Evolutionary conservation across 331 rosid species (phyloP), one percentile per base, ranked within the genome.

Genomic region (Phaseolus coccineus): DNA sequence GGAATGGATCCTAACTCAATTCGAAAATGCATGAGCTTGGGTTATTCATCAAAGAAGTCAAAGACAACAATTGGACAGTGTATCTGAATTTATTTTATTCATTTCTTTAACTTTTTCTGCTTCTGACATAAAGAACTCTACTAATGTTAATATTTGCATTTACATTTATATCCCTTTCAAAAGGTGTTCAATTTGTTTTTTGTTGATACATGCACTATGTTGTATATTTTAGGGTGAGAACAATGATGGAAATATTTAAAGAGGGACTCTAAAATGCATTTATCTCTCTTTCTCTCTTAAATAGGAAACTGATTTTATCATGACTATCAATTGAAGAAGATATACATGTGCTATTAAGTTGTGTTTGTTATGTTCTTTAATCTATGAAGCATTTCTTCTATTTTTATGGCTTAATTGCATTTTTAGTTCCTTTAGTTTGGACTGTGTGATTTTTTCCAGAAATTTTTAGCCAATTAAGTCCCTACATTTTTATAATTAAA

Each of bases 11-110:
- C 97, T 31, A 87, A 84, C 57, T 62, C 87, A 58, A 74, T 95
- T 65, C 89, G 97, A 64, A 95, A 93, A 67, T 95, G 99, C 87
- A 91, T 95, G 97, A 95, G 99, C 89, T 84, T 95, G 91, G 99
- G 97, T 14, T 95, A 91, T 81, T 95, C 99, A 14, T 88, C 99
- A 56, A 95, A 93, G 93, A 95, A 95, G 91, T 71, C 97, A 24
- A 87, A 93, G 77, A 87, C 93, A 63, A 95, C 99, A 42, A 95
- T 95, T 58, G 99, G 99, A 77, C 99, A 95, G 81, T 95, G 99
- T 91, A 88, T 84, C 46, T 74, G 56, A 59, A 51, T 31, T 64
- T 76, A 48, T 63, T 56, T 53, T 69, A 69, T 33, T n/a, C 8
- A 65, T 84, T 79, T 81, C 19, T 37, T 42, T 42, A 42, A 42